Evolutionary conservation across 495 filamentous ascomycete species (phyloP), one percentile per base, ranked within the genome.

Genomic region (Talaromyces stipitatus): DNA sequence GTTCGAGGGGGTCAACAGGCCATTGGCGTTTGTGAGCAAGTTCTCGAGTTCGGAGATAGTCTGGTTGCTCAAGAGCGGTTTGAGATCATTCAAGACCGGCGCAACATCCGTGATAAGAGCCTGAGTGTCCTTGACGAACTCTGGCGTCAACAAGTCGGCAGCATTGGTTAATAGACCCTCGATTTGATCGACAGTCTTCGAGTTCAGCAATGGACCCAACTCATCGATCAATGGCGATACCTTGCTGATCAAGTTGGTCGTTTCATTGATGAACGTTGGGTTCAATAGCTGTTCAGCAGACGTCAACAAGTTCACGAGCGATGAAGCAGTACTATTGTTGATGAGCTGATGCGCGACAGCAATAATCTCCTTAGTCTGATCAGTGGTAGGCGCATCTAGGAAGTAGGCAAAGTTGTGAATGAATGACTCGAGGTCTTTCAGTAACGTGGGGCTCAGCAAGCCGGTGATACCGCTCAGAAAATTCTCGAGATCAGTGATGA

Each of bases 271-370:
- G 58, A 77, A 77, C 10, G 65, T 61, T 14, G 56, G 57, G 1
- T 71, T 76, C n/a, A 79, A 55, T 7, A 79, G 66, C 16, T 61
- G 60, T 47, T 73, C 69, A 10, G 75, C 75, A 50, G 75, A 76
- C 22, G 61, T 60, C 47, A 79, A 57, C 51, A 54, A 36, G 22
- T 12, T 54, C n/a, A 23, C 51, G 5, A 54, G 29, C 30, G 48
- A 51, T 14, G 62, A 36, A 18, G 51, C 51, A 36, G 51, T 54
- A 16, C 24, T 14, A 30, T 54, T 54, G 29, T 36, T 54, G 33
- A 73, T 60, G 24, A 71, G 61, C 1, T 57, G 56, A 18, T 62
- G 64, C 20, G 61, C 70, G 26, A 64, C 65, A 26, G 64, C 54
- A 28, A 73, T 58, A 55, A 73, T 46, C 6, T 55, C 54, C 58